Evolutionary conservation across 2,329 filamentous ascomycete genomes (phyloP), one percentile per base, ranked within the genome.

Genomic region (Tolypocladium endophyticum): DNA sequence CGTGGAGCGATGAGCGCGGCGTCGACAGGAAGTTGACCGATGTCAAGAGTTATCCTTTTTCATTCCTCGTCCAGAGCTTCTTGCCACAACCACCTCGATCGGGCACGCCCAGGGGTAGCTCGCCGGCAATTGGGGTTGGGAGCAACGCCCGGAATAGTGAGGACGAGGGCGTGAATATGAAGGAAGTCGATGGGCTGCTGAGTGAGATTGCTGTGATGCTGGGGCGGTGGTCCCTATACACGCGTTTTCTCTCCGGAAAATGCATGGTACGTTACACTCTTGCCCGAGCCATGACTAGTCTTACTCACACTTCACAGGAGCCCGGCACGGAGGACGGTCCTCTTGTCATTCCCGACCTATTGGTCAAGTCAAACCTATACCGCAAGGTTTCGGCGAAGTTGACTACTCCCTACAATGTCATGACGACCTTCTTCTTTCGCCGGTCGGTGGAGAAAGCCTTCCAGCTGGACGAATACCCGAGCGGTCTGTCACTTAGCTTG

Each of bases 381-480:
- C 86, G 84, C 63, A 97, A 97, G 71, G 82, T 97, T 4, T 81
- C 84, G 0, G 83, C 85, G 57, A 87, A 87, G 61, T 81, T 99
- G 1, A 81, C 87, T 14, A 82, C 83, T 2, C 91, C 94, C 0
- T 97, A 97, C 77, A 96, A 95, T 69, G 77, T 84, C 61, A 92
- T 99, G 87, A 92, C 91, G 2, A 94, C 88, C 1, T 99, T 99
- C 77, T 97, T 97, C 83, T 93, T 97, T 77, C 87, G 95, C 8
- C 85, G 94, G 56, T 96, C 92, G 0, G 92, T 99, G 2, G 94
- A 99, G 70, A 97, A 97, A 73, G 92, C 94, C 0, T 99, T 99
- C 73, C 93, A 99, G 72, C 79, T 99, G 54, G 94, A 99, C 70
- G 95, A 99, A 72, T 83, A 87, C 25, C 94, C 94, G 0, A 76